Evolutionary conservation across 495 filamentous ascomycete genomes (phyloP), one percentile per base, ranked within the genome.

Genomic region (Bacidia rubella): DNA sequence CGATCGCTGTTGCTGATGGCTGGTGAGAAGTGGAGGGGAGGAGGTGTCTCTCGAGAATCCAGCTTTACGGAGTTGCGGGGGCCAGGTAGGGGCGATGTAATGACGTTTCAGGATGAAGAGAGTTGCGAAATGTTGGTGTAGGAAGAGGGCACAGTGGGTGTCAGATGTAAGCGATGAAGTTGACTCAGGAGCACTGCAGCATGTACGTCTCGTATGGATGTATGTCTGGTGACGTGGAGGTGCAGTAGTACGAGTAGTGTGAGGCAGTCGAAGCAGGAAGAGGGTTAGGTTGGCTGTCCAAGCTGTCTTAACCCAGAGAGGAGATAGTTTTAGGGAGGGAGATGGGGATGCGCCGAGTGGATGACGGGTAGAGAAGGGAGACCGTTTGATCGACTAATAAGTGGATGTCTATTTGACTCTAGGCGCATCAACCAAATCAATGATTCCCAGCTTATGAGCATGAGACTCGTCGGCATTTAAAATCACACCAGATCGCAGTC

Each of bases 31-130:
- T 65, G 63, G 63, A 67, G 58, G 53, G 59, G 60, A 45, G 70
- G 67, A 65, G 66, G 68, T 41, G 57, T 67, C 48, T 68, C 64
- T 54, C 58, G 63, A 51, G 71, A 70, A 67, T 72, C 68, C 64
- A 72, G 68, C 69, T 73, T 74, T 63, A 67, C 63, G 60, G 51
- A 26, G 38, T 24, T 26, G 25, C 17, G 46, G 39, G 49, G 47
- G 40, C 0, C 3, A 47, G 9, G 44, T 17, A 22, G 24, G 26
- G 44, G 44, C 10, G 44, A 25, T 25, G 44, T 15, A 15, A 35
- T 35, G 29, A 15, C n/a, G 29, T 35, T 35, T 35, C 29, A 35
- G 29, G 29, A 7, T 15, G 15, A 15, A 15, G 15, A 15, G 29
- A 15, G 29, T 15, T 44, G 41, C 9, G 41, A 9, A 17, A 44